phyloP scores from a whole-genome alignment of 2,329 filamentous ascomycete genomes.

The Scleromitrula shiraiana region DNA sequence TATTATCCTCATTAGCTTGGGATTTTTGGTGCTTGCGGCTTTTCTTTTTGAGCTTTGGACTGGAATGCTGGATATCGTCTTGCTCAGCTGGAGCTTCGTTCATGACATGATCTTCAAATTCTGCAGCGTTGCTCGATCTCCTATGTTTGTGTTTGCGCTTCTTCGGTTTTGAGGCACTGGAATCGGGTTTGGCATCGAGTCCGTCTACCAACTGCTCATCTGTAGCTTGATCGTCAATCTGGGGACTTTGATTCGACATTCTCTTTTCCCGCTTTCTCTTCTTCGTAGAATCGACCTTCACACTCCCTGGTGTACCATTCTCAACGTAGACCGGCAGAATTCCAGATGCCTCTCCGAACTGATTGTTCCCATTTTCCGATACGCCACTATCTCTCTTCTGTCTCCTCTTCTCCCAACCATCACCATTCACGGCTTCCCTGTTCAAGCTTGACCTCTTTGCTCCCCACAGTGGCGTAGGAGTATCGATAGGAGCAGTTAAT shows the following conservation, averaged over 20 bases:
- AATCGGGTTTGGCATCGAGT: no score
- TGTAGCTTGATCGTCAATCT: no score
- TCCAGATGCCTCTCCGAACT: no score
- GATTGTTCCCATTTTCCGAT: not conserved
- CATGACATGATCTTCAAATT: not conserved
- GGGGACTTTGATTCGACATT: no score
- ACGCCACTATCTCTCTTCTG: not conserved
- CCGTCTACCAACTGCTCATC: no score
- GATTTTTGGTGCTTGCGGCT: constrained; percentile 3
- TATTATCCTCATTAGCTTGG: not conserved
- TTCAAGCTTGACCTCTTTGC: not conserved
- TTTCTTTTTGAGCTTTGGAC: not conserved
- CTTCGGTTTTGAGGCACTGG: no score
- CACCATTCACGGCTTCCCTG: not conserved
- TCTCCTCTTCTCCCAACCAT: not conserved
- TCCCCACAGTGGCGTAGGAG: not conserved
- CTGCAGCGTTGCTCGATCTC: no score
- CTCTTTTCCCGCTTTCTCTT: no score
- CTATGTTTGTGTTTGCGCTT: no score
- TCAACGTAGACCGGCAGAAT: no score
- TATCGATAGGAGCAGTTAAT: not conserved
- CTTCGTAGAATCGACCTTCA: no score
- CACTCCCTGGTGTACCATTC: no score
- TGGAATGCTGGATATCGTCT: not conserved
- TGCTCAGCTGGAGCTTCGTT: not conserved